Evolutionary conservation across 768 basidiomycete species (phyloP).

Genomic region (Boletus sensibilis): DNA sequence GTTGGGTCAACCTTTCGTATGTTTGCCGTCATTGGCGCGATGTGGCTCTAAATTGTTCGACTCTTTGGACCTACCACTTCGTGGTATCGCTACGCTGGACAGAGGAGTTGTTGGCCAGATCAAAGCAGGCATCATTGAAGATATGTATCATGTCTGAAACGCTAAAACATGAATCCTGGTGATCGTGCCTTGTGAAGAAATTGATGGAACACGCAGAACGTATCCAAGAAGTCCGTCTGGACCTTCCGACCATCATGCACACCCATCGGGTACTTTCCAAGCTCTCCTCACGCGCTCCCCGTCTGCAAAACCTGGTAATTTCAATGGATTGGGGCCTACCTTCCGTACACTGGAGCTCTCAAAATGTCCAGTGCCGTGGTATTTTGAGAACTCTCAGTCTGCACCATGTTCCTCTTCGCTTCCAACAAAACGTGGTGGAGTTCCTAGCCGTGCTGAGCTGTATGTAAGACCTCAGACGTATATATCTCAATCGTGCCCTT

Average conservation of each 20-base stretch:
- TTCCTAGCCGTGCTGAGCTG: constrained; percentile 27
- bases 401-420: constrained; percentile 17
- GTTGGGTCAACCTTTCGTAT: no score
- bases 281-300: background rate
- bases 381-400: constrained; percentile 31
- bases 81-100: no score
- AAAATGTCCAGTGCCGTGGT: no score
- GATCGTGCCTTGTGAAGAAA: background rate
- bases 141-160: no score
- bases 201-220: background rate
- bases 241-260: background rate
- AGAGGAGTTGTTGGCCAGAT: background rate
- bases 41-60: no score
- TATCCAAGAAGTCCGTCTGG: background rate
- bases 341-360: no score
- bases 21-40: no score
- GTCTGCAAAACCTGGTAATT: background rate
- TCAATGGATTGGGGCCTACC: no score
- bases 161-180: no score
- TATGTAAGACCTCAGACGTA: constrained; percentile 25
- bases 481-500: constrained; percentile 12
- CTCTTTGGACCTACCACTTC: no score
- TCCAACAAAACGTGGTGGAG: constrained; percentile 26
- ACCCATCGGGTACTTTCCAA: background rate
- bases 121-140: background rate